phyloP scores from a whole-genome alignment of 176 grass and related monocot genomes.

The Hsuehochloa calcarea region DNA sequence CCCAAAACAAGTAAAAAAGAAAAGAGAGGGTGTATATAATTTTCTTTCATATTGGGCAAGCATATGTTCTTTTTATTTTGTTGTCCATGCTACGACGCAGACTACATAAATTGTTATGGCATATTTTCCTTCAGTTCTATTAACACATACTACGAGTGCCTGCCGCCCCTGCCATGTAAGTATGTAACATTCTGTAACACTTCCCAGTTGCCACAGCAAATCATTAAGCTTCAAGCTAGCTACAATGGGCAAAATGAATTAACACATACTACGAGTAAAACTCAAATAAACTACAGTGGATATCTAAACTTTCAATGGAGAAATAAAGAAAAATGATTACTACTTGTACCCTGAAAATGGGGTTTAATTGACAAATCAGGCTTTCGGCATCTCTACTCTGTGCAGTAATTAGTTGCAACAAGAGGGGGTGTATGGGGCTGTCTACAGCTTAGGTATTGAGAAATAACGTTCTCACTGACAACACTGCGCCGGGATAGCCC shows the following conservation, averaged over 20 bases:
- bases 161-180: no score
- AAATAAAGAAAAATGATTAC: neutral
- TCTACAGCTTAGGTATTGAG: neutral
- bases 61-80: no score
- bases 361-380: neutral
- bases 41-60: no score
- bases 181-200: neutral
- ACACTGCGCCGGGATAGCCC: slow-evolving; percentile 23
- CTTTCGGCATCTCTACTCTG: neutral
- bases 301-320: neutral
- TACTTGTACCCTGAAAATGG: neutral
- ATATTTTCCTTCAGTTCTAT: no score
- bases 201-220: neutral
- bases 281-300: neutral
- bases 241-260: neutral
- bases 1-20: no score
- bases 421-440: neutral
- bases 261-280: neutral
- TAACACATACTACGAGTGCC: no score
- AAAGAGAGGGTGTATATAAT: no score
- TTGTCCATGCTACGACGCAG: no score
- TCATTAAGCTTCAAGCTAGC: neutral
- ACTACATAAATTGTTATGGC: no score
- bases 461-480: neutral
- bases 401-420: neutral